Conservation (phyloP, 148 eudicot species). For the Camellia sinensis region DNA sequence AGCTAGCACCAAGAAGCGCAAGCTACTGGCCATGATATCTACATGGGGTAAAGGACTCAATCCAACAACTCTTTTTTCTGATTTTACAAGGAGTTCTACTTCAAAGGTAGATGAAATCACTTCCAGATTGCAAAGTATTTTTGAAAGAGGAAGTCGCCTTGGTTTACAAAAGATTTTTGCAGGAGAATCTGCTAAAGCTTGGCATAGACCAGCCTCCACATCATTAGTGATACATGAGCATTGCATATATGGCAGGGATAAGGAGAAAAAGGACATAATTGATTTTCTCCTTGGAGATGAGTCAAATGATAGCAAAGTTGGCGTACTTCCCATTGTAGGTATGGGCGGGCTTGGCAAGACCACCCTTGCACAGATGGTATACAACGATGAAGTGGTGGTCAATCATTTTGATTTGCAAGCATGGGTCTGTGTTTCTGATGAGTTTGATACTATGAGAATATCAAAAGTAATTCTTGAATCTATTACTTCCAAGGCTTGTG, state of each 20-base stretch:
- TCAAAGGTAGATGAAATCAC: not conserved
- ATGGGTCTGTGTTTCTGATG: constrained; percentile 8
- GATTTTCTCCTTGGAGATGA: not conserved
- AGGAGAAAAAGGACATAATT: constrained; percentile 16
- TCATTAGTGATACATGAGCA: constrained; percentile 13
- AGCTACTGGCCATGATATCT: not conserved
- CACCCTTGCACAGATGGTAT: constrained; percentile 19
- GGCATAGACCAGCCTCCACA: not conserved
- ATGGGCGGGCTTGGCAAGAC: constrained; percentile 29
- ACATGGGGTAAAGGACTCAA: not conserved
- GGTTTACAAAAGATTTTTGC: no score
- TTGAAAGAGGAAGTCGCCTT: not conserved
- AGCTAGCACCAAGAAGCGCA: not conserved
- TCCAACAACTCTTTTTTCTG: not conserved
- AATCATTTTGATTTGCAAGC: constrained; percentile 10
- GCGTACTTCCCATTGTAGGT: constrained; percentile 16
- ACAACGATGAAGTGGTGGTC: constrained; percentile 10
- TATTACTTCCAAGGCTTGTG: not conserved
- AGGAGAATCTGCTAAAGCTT: not conserved
- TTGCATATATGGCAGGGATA: constrained; percentile 18
- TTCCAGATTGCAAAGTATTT: constrained; percentile 10
- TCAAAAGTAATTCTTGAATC: not conserved
- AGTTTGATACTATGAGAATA: not conserved
- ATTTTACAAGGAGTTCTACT: no score
- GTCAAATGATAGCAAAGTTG: not conserved